Evolutionary conservation across 306 rosid species (phyloP).

Genomic region (Glycine latifolia): DNA sequence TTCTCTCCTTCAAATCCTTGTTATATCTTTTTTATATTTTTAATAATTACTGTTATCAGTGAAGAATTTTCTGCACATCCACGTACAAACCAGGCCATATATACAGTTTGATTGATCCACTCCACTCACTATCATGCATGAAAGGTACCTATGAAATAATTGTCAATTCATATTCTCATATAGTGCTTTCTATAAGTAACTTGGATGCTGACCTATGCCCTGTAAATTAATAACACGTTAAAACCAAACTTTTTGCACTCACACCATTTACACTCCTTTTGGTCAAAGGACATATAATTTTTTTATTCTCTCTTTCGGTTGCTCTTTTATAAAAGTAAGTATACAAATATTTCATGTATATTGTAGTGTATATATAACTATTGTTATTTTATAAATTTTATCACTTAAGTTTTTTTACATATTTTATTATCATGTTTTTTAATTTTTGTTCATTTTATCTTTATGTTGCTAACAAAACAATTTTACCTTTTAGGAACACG

Average conservation of each 20-base stretch:
- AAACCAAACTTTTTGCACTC: constrained; percentile 20
- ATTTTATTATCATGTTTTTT: too few species aligned
- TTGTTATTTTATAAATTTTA: too few species aligned
- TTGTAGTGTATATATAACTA: too few species aligned
- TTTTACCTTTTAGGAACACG: too few species aligned
- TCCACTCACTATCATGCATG: constrained; percentile 34
- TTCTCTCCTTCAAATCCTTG: not conserved
- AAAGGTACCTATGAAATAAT: constrained; percentile 31
- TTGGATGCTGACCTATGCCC: constrained; percentile 4
- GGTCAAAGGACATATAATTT: not conserved
- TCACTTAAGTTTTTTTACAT: too few species aligned
- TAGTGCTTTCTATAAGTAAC: constrained; percentile 12
- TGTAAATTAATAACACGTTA: constrained; percentile 14
- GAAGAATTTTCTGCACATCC: not conserved
- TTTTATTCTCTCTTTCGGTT: not conserved
- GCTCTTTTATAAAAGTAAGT: not conserved
- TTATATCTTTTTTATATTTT: not conserved
- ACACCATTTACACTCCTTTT: not conserved
- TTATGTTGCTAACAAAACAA: too few species aligned
- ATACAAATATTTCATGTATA: too few species aligned
- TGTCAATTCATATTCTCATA: constrained; percentile 30
- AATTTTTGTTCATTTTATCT: too few species aligned
- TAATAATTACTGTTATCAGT: not conserved
- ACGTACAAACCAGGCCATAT: not conserved
- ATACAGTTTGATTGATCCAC: not conserved